Evolutionary conservation across 2,329 filamentous ascomycete species (phyloP).

Genomic region (Fusarium sp.): DNA sequence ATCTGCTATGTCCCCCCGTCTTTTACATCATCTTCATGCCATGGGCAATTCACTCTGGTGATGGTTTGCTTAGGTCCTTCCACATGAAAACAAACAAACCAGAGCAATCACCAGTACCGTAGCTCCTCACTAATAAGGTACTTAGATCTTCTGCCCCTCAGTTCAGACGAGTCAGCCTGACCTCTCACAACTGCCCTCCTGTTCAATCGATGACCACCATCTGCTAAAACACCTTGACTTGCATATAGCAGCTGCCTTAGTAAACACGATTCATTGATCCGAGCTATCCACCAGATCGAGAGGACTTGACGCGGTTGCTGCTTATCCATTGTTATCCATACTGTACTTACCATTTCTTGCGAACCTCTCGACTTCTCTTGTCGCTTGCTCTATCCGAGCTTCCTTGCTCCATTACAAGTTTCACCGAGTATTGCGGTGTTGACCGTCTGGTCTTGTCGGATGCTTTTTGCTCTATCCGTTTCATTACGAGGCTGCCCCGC

Average conservation of each 20-base stretch:
- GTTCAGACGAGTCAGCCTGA: constrained; percentile 29
- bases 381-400: constrained; percentile 18
- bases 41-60: constrained; percentile 28
- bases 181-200: constrained; percentile 5
- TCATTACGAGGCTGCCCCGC: constrained; percentile 42
- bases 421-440: constrained; percentile 33
- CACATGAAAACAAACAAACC: constrained; percentile 32
- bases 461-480: constrained; percentile 15
- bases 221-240: constrained; percentile 19
- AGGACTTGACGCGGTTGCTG: constrained; percentile 3
- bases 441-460: constrained; percentile 5
- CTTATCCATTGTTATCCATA: constrained; percentile 2
- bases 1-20: constrained; percentile 19
- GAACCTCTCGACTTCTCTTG: not conserved
- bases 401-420: constrained; percentile 15
- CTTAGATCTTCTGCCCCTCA: constrained; percentile 8
- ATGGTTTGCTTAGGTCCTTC: constrained; percentile 2
- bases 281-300: constrained; percentile 11
- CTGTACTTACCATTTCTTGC: not conserved
- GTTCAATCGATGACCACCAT: constrained; percentile 38
- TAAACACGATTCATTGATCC: constrained; percentile 21
- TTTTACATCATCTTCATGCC: constrained; percentile 39
- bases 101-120: constrained; percentile 7
- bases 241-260: not conserved
- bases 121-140: constrained; percentile 11